These are phyloP conservation scores for Tuber umbilicatum DNA, from an alignment of 495 filamentous ascomycete genomes.

Conservation along the genomic window DNA sequence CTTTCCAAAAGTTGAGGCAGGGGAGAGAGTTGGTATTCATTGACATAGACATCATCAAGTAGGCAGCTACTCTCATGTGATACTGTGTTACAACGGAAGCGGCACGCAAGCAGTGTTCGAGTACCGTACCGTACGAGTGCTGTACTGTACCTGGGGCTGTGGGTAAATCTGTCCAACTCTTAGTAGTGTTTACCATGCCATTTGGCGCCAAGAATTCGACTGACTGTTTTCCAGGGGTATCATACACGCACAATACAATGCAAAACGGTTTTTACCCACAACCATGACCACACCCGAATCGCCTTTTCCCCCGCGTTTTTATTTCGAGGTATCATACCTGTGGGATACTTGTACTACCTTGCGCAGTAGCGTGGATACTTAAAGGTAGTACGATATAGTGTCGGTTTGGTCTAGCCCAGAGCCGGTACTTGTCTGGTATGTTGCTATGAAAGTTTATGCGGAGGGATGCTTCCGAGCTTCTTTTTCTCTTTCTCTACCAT, in stretches of 20 bases:
- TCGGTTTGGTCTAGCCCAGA: not conserved
- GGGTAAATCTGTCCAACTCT: too few species aligned
- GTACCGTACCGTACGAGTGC: too few species aligned
- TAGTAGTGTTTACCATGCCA: too few species aligned
- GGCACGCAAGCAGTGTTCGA: too few species aligned
- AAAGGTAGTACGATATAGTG: not conserved
- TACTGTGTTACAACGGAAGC: not conserved
- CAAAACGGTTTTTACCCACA: not conserved
- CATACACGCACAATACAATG: not conserved
- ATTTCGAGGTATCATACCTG: too few species aligned
- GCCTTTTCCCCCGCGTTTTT: not conserved
- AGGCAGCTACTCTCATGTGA: not conserved
- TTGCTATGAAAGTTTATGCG: not conserved
- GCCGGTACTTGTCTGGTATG: not conserved
- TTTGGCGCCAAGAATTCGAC: too few species aligned
- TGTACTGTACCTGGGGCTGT: too few species aligned
- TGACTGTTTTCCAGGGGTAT: not conserved
- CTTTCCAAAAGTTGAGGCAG: not conserved
- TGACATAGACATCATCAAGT: not conserved
- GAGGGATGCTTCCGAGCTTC: not conserved
- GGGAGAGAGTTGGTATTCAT: not conserved
- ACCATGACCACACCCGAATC: not conserved
- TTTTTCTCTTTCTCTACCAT: not conserved
- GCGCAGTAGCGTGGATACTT: not conserved
- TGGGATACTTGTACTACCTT: not conserved